Conservation (phyloP, 1,139 yeast genomes). For the Geotrichum europaeum region DNA sequence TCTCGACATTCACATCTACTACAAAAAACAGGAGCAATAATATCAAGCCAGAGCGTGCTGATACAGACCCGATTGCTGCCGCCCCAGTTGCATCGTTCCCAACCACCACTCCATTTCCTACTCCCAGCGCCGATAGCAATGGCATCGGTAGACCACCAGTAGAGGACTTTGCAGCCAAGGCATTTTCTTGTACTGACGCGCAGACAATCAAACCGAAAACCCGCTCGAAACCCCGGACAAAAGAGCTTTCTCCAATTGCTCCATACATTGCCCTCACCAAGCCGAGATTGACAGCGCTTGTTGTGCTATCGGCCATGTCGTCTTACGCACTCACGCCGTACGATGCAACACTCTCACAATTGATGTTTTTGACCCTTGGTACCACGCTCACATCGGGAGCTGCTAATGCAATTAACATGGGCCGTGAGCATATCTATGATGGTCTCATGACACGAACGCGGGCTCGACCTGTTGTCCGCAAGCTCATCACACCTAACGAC, state of each 20-base stretch:
- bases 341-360: conserved; percentile 62
- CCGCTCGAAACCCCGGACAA: background rate
- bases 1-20: conserved; percentile 1
- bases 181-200: conserved; percentile 11
- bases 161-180: conserved; percentile 13
- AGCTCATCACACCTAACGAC: conserved; percentile 64
- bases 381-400: conserved; percentile 86
- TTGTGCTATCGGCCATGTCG: conserved; percentile 85
- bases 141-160: conserved; percentile 9
- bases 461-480: conserved; percentile 85
- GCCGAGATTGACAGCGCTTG: conserved; percentile 81
- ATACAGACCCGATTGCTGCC: background rate
- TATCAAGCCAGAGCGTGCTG: background rate
- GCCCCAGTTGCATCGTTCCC: background rate
- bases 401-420: conserved; percentile 97
- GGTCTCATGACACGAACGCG: conserved; percentile 83
- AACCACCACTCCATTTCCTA: conserved; percentile 11
- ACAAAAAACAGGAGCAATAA: background rate
- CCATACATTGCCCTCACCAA: conserved; percentile 72
- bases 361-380: conserved; percentile 71
- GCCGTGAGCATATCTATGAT: conserved; percentile 88
- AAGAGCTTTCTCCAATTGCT: conserved; percentile 10
- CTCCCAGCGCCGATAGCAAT: conserved; percentile 1
- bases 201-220: conserved; percentile 5
- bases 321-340: conserved; percentile 89